A percentile compares a stretch with the other conserved stretches of the same genome.
These are phyloP conservation scores for Diaporthe sp. DNA, from an alignment of 2,329 filamentous ascomycete genomes.

Conservation along the genomic window DNA sequence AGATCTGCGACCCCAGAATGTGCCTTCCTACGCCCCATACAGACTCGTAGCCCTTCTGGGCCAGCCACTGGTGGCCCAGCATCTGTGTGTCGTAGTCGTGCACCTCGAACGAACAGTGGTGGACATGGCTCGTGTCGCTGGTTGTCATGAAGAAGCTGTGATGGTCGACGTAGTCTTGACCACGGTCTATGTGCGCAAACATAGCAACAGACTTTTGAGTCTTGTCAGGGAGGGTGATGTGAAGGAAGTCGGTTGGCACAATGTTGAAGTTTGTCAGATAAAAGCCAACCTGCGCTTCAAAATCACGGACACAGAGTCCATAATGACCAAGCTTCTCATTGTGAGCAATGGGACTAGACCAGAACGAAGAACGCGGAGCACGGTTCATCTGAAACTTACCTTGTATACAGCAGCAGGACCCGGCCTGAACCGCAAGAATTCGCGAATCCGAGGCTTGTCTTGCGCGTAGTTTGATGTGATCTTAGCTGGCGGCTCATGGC, in stretches of 20 bases:
- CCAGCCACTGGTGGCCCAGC: slow-evolving; percentile 72
- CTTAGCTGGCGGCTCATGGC: neutral
- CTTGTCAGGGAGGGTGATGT: neutral
- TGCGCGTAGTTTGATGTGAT: neutral
- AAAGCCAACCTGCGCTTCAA: neutral
- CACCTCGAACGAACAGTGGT: slow-evolving; percentile 70
- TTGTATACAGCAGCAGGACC: neutral
- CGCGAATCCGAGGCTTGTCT: neutral
- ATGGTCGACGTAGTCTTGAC: slow-evolving; percentile 10
- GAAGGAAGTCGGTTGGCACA: neutral
- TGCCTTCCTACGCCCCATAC: slow-evolving; percentile 75
- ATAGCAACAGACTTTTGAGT: neutral
- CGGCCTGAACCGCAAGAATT: neutral
- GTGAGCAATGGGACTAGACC: neutral
- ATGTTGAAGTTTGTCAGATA: neutral
- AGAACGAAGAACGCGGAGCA: neutral
- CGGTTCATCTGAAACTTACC: neutral
- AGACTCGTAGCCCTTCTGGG: slow-evolving; percentile 63
- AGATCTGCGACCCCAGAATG: slow-evolving; percentile 72
- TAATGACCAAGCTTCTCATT: neutral
- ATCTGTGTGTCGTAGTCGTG: slow-evolving; percentile 73
- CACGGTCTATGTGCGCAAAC: neutral
- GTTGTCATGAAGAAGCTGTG: slow-evolving; percentile 11
- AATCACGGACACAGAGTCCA: neutral
- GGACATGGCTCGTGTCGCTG: slow-evolving; percentile 55